Conservation (phyloP, 768 basidiomycete genomes). For the Kondoa subrosea region DNA sequence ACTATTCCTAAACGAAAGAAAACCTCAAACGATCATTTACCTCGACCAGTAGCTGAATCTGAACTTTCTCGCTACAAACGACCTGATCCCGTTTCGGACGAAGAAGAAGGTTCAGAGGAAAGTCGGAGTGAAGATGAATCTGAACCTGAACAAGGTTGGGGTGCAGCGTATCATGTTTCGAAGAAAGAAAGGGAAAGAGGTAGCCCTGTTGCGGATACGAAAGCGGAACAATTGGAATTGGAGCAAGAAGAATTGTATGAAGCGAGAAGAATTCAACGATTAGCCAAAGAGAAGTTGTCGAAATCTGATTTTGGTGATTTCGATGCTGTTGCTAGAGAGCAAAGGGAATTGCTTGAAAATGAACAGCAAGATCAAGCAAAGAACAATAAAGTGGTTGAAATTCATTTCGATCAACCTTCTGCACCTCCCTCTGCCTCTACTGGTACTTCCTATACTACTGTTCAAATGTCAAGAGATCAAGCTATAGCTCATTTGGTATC, state of each 20-base stretch:
- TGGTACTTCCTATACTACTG: constrained; percentile 9
- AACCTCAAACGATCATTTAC: background rate
- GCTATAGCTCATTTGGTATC: constrained; percentile 25
- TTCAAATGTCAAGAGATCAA: constrained; percentile 15
- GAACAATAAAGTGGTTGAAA: background rate
- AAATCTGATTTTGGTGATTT: constrained; percentile 19
- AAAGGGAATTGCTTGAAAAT: background rate
- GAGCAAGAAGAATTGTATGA: constrained; percentile 24
- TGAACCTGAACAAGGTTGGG: constrained; percentile 7
- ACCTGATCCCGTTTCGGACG: background rate
- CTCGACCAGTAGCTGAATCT: background rate
- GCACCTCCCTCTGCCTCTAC: background rate
- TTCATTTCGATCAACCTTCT: constrained; percentile 7
- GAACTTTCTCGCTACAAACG: background rate
- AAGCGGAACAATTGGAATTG: constrained; percentile 23
- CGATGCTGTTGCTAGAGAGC: constrained; percentile 1
- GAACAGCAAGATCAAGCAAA: background rate
- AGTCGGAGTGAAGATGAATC: constrained; percentile 1
- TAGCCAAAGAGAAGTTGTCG: constrained; percentile 11
- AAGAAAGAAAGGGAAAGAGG: constrained; percentile 4
- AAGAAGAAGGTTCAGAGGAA: background rate
- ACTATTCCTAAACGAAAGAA: background rate
- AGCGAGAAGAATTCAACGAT: constrained; percentile 23
- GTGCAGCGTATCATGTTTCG: constrained; percentile 3
- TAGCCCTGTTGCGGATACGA: constrained; percentile 12